These are phyloP conservation scores for Nothophaeocryptopus gaeumannii DNA, from an alignment of 2,329 filamentous ascomycete genomes.

Conservation along the genomic window DNA sequence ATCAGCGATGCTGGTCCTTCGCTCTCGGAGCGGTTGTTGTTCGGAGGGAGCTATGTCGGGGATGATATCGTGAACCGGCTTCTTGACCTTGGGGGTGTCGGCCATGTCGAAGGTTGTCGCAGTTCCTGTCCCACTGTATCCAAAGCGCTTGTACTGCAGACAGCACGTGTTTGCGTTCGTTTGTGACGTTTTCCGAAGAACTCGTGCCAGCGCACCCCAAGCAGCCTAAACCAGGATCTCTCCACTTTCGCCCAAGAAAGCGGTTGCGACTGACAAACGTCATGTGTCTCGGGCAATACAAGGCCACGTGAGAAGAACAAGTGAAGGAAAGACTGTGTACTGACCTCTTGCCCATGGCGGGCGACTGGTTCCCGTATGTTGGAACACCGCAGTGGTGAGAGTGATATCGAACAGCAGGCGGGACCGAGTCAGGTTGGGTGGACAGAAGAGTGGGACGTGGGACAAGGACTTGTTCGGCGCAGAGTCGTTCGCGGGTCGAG, in stretches of 20 bases:
- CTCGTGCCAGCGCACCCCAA: conserved; percentile 5
- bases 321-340: conserved; percentile 13
- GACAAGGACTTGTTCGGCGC: too few species aligned
- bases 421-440: too few species aligned
- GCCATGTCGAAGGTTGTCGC: conserved; percentile 17
- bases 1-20: conserved; percentile 21
- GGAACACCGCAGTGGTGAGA: too few species aligned
- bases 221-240: conserved; percentile 7
- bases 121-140: background rate
- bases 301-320: too few species aligned
- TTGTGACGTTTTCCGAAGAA: background rate
- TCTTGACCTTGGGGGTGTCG: conserved; percentile 20
- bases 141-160: background rate
- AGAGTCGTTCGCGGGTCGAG: too few species aligned
- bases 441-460: too few species aligned
- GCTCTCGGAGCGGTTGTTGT: conserved; percentile 6
- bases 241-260: background rate
- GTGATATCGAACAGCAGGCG: too few species aligned
- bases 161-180: background rate
- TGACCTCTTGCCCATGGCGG: conserved; percentile 33
- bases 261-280: conserved; percentile 9
- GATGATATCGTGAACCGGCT: conserved; percentile 29
- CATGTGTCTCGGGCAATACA: conserved; percentile 4
- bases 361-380: conserved; percentile 4
- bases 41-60: conserved; percentile 11